Conservation (phyloP, 2,329 filamentous ascomycete genomes). For the Setomelanomma holmii region DNA sequence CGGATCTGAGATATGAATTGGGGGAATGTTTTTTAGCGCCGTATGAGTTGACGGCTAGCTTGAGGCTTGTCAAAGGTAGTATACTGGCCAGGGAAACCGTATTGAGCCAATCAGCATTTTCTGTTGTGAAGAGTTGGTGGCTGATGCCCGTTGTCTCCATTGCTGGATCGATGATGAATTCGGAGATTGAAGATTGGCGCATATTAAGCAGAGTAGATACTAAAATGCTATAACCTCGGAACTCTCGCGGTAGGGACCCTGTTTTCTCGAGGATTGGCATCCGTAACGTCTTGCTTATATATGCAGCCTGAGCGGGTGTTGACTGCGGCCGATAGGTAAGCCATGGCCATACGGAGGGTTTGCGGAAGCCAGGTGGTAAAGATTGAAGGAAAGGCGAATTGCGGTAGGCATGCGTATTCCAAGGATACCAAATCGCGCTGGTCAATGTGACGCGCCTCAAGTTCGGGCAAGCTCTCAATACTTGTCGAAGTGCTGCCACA, state of each 20-base stretch:
- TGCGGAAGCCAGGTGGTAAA: constrained; percentile 51
- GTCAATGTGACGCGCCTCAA: constrained; percentile 51
- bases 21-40: neutral
- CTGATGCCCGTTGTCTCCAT: constrained; percentile 10
- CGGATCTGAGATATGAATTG: neutral
- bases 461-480: constrained; percentile 44
- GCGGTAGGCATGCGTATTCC: constrained; percentile 47
- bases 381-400: constrained; percentile 53
- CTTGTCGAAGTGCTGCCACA: constrained; percentile 41
- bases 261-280: neutral
- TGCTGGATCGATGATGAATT: constrained; percentile 45
- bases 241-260: constrained; percentile 14
- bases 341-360: constrained; percentile 49
- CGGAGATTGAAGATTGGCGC: constrained; percentile 35
- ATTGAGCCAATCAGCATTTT: constrained; percentile 8
- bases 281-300: neutral
- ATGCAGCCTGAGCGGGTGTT: neutral
- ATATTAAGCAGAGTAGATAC: constrained; percentile 33
- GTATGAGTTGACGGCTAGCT: constrained; percentile 9
- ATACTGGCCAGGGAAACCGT: constrained; percentile 13
- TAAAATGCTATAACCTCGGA: constrained; percentile 43
- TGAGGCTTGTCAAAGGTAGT: constrained; percentile 12
- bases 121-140: constrained; percentile 7
- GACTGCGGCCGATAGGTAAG: constrained; percentile 19
- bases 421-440: constrained; percentile 48